Percentiles rank a stretch among this genome's conserved stretches.
Evolutionary conservation across 2,329 filamentous ascomycete genomes (phyloP).

Genomic region (Berkeleyomyces basicola): DNA sequence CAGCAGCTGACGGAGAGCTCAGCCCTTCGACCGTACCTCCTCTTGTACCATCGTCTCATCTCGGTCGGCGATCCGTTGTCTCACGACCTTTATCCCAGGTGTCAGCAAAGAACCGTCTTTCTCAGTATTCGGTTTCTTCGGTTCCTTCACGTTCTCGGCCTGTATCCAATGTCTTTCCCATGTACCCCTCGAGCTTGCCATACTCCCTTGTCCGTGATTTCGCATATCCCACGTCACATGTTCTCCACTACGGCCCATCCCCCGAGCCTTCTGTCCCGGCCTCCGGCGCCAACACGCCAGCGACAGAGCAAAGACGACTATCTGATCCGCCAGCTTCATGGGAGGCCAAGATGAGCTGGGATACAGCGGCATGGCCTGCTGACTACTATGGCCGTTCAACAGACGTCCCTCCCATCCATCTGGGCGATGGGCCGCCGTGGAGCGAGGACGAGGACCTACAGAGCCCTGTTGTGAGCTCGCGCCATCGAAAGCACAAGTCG

Average conservation of each 20-base stretch:
- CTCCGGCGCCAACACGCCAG: constrained; percentile 71
- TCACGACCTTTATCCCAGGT: constrained; percentile 58
- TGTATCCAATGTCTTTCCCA: constrained; percentile 62
- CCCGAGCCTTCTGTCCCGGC: constrained; percentile 52
- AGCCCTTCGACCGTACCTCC: constrained; percentile 39
- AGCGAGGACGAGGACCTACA: constrained; percentile 92
- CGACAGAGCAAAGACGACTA: constrained; percentile 62
- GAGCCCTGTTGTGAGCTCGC: constrained; percentile 71
- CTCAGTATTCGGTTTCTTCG: constrained; percentile 64
- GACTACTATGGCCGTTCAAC: constrained; percentile 43
- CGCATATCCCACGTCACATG: constrained; percentile 69
- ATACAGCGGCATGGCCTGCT: constrained; percentile 30
- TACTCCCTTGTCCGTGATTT: constrained; percentile 94
- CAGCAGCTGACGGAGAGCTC: constrained; percentile 29
- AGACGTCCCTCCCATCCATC: constrained; percentile 66
- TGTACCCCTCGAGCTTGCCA: constrained; percentile 68
- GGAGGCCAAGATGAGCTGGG: constrained; percentile 51
- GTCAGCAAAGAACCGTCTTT: constrained; percentile 57
- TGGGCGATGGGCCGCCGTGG: constrained; percentile 78
- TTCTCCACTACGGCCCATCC: constrained; percentile 86
- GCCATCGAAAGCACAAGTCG: constrained; percentile 75
- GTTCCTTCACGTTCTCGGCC: constrained; percentile 57
- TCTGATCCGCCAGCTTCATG: constrained; percentile 66
- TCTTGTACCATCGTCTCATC: constrained; percentile 36
- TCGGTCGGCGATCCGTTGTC: constrained; percentile 40